Percentiles rank a stretch among this genome's conserved stretches.
Evolutionary conservation across 169 alveolate species (phyloP).

Genomic region (Eimeria tenella): DNA sequence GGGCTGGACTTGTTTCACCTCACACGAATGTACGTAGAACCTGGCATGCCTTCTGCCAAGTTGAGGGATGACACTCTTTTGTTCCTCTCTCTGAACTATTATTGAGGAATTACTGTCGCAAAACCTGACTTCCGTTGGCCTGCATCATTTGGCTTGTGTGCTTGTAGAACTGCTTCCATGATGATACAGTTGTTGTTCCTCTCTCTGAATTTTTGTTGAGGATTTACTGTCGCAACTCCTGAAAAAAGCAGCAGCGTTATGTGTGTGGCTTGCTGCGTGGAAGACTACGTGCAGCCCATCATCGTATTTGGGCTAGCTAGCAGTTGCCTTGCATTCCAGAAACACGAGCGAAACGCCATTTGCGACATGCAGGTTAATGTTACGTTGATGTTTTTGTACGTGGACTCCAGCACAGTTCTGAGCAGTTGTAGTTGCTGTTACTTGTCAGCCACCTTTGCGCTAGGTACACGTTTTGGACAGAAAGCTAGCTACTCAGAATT

Average conservation of each 20-base stretch:
- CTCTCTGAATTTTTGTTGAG: constrained; percentile 7
- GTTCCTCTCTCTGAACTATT: constrained; percentile 58
- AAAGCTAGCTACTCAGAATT: no score
- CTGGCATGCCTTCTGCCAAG: background rate
- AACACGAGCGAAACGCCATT: no score
- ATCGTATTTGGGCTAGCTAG: no score
- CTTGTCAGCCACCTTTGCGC: no score
- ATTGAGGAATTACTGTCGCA: constrained; percentile 59
- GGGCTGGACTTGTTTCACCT: constrained; percentile 14
- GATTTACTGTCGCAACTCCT: constrained; percentile 54
- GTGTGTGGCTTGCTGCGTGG: no score
- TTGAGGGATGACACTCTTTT: constrained; percentile 21
- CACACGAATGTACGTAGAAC: background rate
- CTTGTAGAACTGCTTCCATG: background rate
- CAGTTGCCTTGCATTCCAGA: no score
- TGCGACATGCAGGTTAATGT: no score
- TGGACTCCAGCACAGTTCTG: no score
- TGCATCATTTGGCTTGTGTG: background rate
- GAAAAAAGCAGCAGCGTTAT: background rate
- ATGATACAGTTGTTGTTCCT: constrained; percentile 21
- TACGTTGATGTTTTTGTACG: no score
- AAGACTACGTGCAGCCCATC: no score
- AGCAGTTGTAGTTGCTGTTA: no score
- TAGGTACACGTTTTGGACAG: no score
- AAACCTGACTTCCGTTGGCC: constrained; percentile 6